Evolutionary conservation across 1,284 basidiomycete genomes (phyloP), one percentile per base, ranked within the genome.

Genomic region (Trichosporon coremiiforme): DNA sequence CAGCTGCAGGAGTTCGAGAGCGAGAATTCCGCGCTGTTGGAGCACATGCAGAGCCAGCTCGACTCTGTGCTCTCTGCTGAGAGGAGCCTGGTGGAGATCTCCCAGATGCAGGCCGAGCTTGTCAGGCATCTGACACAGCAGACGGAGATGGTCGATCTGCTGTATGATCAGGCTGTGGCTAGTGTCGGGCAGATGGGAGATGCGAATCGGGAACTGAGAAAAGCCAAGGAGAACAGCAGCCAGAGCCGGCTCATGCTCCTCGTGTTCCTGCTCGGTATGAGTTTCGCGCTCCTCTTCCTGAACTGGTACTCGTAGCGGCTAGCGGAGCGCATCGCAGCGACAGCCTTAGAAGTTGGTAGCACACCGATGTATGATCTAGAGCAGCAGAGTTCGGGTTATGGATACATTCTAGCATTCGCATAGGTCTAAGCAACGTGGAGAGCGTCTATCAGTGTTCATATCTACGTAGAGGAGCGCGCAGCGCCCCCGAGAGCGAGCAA

Each of bases 1-100:
- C 87, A 87, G 74, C 82, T 87, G 65, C 85, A 87, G 71, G 82
- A 84, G 76, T 87, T 87, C 71, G 86, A 87, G 62, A 80, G 81
- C 6, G 87, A 88, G 75, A 86, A 87, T 64, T 85, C 84, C 4
- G 82, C 82, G 10, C 79, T 87, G 12, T 78, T 87, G 45, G 79
- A 85, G 72, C 82, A 85, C 68, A 85, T 87, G 73, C 82, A 85
- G 68, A 80, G 82, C 22, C 85, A 86, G 47, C 80, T 87, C 17
- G 79, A 79, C 6, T 80, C 84, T 4, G 85, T 88, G 20, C 82
- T 86, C 29, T 77, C 81, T 41, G 87, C 87, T 20, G 86, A 88
- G 75, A 83, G 82, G 66, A 85, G 84, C 36, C 75, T 88, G 65
- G 76, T 86, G 70, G 87, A 87, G 75, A 87, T 88, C 70, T 85